phyloP scores from a whole-genome alignment of 371 early-diverging fungal species.

The Rhizopus delemar region DNA sequence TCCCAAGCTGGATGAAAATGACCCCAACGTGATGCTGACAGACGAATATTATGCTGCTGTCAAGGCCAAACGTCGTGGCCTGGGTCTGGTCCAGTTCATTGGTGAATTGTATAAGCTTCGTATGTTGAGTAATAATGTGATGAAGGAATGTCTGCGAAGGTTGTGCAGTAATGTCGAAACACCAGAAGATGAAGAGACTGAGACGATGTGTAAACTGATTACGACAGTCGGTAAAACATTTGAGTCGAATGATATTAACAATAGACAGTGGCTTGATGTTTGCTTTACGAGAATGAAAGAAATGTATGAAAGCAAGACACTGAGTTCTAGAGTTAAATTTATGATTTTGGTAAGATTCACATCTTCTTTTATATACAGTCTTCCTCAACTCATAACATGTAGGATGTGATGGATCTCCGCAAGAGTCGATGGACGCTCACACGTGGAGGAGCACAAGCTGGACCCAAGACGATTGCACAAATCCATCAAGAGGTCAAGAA shows the following conservation, averaged over 20 bases:
- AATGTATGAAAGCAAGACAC: slow-evolving; percentile 54
- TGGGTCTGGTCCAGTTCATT: slow-evolving; percentile 92
- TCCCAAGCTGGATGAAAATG: slow-evolving; percentile 53
- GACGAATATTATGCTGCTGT: slow-evolving; percentile 83
- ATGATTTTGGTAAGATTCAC: slow-evolving; percentile 66
- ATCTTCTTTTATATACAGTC: background rate
- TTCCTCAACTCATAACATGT: background rate
- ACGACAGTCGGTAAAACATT: slow-evolving; percentile 81
- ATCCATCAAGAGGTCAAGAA: slow-evolving; percentile 80
- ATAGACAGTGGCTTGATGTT: slow-evolving; percentile 66
- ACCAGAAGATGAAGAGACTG: slow-evolving; percentile 93
- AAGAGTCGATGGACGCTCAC: slow-evolving; percentile 77
- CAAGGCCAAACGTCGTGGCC: slow-evolving; percentile 92
- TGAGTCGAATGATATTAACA: slow-evolving; percentile 37
- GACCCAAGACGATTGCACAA: slow-evolving; percentile 87
- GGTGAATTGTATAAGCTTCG: slow-evolving; percentile 91
- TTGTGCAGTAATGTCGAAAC: slow-evolving; percentile 71
- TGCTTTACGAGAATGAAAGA: slow-evolving; percentile 81
- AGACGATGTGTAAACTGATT: slow-evolving; percentile 89
- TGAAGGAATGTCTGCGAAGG: slow-evolving; percentile 82
- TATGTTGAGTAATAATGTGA: slow-evolving; percentile 90
- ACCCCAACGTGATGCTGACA: slow-evolving; percentile 58
- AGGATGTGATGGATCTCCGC: slow-evolving; percentile 89
- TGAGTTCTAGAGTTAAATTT: slow-evolving; percentile 88
- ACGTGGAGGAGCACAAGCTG: slow-evolving; percentile 56